phyloP scores from a whole-genome alignment of 495 filamentous ascomycete genomes.

The Penicillium macrosclerotiorum region DNA sequence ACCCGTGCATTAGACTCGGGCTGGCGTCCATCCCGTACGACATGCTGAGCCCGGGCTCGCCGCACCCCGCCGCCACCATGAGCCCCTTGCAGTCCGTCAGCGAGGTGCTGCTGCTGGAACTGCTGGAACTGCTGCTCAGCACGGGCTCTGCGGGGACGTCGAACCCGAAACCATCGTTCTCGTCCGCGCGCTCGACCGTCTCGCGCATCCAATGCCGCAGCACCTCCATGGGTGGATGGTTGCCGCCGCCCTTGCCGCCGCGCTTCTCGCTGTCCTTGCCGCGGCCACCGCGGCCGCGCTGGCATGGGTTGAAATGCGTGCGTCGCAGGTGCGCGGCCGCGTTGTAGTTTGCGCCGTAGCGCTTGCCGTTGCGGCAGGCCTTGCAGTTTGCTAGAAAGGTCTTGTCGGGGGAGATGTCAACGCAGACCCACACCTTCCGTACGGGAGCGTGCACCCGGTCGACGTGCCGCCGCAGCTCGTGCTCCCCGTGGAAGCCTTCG shows the following conservation, averaged over 20 bases:
- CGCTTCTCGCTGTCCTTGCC: conserved; percentile 62
- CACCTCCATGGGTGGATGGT: conserved; percentile 75
- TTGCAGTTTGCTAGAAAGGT: conserved; percentile 82
- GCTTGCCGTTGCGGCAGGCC: conserved; percentile 72
- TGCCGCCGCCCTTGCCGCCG: conserved; percentile 81
- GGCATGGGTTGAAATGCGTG: conserved; percentile 76
- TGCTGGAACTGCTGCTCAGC: background rate
- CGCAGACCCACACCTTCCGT: conserved; percentile 79
- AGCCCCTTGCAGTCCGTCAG: background rate
- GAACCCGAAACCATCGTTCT: conserved; percentile 20
- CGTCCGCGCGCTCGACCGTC: conserved; percentile 50
- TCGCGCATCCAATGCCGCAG: conserved; percentile 83
- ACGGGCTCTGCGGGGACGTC: background rate
- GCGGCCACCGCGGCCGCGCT: conserved; percentile 52
- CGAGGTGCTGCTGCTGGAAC: too few relatives aligned
- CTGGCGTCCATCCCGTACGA: conserved; percentile 28
- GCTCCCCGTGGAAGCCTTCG: conserved; percentile 88
- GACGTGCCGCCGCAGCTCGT: conserved; percentile 85
- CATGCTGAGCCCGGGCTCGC: background rate
- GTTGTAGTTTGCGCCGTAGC: conserved; percentile 92
- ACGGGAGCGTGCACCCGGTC: conserved; percentile 73
- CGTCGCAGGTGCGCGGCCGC: conserved; percentile 88
- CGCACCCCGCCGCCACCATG: background rate
- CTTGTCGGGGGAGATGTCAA: conserved; percentile 59
- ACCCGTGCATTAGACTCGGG: conserved; percentile 29